Conservation (phyloP, 495 filamentous ascomycete species). For the Lentithecium fluviatile region DNA sequence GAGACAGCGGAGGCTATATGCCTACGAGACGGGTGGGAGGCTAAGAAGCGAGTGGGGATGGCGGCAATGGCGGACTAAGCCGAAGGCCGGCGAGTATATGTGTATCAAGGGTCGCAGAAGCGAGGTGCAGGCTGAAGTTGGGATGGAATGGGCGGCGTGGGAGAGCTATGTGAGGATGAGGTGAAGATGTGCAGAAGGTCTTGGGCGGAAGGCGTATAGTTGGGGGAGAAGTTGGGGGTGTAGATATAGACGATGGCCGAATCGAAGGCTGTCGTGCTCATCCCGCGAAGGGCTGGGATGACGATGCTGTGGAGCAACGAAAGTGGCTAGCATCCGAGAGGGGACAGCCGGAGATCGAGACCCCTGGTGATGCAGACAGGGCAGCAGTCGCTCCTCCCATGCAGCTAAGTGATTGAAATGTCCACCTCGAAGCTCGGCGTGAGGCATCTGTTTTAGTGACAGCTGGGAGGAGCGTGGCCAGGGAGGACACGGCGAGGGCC, state of each 20-base stretch:
- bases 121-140: conserved; percentile 16
- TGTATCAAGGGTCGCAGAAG: conserved; percentile 32
- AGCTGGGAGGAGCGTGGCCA: conserved; percentile 19
- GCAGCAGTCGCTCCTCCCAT: conserved; percentile 28
- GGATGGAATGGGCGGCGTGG: conserved; percentile 27
- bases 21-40: conserved; percentile 15
- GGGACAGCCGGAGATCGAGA: conserved; percentile 28
- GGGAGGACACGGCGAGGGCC: conserved; percentile 7
- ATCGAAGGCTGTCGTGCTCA: conserved; percentile 23
- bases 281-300: conserved; percentile 37
- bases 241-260: conserved; percentile 30
- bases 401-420: conserved; percentile 31
- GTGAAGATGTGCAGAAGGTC: conserved; percentile 33
- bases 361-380: conserved; percentile 24
- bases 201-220: conserved; percentile 16
- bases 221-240: conserved; percentile 30
- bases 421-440: conserved; percentile 17
- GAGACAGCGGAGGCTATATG: conserved; percentile 26
- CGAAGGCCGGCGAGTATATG: conserved; percentile 28
- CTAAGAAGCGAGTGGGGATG: conserved; percentile 20
- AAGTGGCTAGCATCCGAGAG: conserved; percentile 28
- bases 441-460: conserved; percentile 30
- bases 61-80: conserved; percentile 14
- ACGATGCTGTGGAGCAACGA: conserved; percentile 32
- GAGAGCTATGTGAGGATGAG: conserved; percentile 36